These are phyloP conservation scores for Solanum sejunctum DNA, from an alignment of 257 asterid genomes.

Conservation along the genomic window DNA sequence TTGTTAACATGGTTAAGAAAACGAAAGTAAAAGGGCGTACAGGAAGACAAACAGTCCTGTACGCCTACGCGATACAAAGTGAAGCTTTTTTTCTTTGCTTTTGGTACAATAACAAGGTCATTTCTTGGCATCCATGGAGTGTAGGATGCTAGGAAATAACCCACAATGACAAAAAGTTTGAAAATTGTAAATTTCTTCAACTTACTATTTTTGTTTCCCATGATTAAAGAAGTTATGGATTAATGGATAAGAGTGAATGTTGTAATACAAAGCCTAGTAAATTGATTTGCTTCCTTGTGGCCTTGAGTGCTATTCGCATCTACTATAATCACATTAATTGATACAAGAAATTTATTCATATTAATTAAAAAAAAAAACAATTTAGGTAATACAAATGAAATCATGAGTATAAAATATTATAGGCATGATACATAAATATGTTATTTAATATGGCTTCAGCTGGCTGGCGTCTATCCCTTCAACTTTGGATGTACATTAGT, in stretches of 20 bases:
- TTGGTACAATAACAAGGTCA: conserved; percentile 21
- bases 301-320: background rate
- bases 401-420: background rate
- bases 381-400: background rate
- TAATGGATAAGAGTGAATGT: background rate
- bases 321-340: background rate
- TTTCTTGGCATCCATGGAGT: conserved; percentile 26
- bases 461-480: too few relatives aligned
- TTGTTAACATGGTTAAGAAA: background rate
- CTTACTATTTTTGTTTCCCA: background rate
- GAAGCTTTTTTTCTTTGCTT: background rate
- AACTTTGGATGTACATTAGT: too few relatives aligned
- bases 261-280: background rate
- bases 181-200: background rate
- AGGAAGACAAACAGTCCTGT: conserved; percentile 50
- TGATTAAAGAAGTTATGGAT: background rate
- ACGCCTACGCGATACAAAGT: conserved; percentile 26
- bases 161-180: background rate
- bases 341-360: background rate
- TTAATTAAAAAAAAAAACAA: background rate
- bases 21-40: conserved; percentile 14
- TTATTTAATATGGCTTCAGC: too few relatives aligned
- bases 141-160: background rate
- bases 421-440: too few relatives aligned
- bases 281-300: background rate